Base-by-base conservation (phyloP, 495 filamentous ascomycete species). In the Penicillium cosmopolitanum region DNA sequence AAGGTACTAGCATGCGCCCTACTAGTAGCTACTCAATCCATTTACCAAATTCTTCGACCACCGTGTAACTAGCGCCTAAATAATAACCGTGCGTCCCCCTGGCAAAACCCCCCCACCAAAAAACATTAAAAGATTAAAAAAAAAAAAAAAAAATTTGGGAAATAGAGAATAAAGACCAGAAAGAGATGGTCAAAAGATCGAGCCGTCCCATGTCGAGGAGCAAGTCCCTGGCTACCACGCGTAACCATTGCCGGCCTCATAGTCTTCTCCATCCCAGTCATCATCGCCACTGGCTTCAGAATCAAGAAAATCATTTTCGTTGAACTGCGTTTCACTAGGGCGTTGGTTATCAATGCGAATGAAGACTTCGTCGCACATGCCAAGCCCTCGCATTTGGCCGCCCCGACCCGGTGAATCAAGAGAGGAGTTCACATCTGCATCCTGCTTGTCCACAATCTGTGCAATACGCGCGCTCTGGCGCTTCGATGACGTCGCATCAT, bases 301-400 rank as follows among this genome's bases (percentile, higher is more conserved):
- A 61, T 95, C 91, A 4, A 96, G 67, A 67, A 97, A 96, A 65
- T 97, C 90, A 11, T 81, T 81, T 74, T 94, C 92, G 19, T 81
- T 83, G 62, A 82, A 89, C 42, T 88, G 87, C n/a, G 75, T 79
- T 63, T 95, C 93, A 1, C 77, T 82, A 18, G 89, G 89, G 44
- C 92, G 85, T 64, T 89, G 84, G 69, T 96, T 94, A 66, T 96
- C 93, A 52, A 97, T 88, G 18, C 85, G 78, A 46, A 97, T 81
- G 46, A 85, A 83, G n/a, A 97, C 91, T 35, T 85, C 76, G 23
- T 92, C 80, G 71, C 93, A 97, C 80, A 92, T 80, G 2, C 92
- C 91, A 48, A 95, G 92, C 15, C 87, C 5, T 25, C 42, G 51
- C 80, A 76, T 2, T 71, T 65, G 3, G 36, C 21, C n/a, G 57